Evolutionary conservation across 1,284 basidiomycete species (phyloP).

Genomic region (Ceratobasidium sp.): DNA sequence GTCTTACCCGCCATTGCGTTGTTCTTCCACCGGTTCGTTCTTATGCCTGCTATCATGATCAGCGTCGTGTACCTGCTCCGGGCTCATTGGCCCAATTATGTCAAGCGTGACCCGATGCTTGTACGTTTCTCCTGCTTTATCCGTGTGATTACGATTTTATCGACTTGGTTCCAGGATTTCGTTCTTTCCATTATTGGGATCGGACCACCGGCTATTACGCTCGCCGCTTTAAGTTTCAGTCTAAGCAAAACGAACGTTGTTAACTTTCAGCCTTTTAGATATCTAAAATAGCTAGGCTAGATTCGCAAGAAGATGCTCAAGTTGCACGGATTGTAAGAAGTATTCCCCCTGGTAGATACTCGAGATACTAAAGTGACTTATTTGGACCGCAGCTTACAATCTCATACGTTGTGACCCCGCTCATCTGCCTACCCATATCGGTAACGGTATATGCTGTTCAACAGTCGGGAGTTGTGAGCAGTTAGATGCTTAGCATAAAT

Average conservation of each 20-base stretch:
- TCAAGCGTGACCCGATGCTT: constrained; percentile 41
- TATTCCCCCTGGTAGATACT: not conserved
- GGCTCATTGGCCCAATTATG: constrained; percentile 27
- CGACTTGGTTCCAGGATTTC: constrained; percentile 25
- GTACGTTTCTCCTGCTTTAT: not conserved
- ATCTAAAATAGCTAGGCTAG: constrained; percentile 35
- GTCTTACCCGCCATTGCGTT: constrained; percentile 4
- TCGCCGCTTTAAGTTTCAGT: constrained; percentile 25
- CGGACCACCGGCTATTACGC: constrained; percentile 39
- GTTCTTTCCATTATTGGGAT: constrained; percentile 33
- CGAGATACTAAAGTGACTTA: not conserved
- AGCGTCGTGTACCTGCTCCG: constrained; percentile 22
- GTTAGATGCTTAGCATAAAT: not conserved
- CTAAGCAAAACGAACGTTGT: not conserved
- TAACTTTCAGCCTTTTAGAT: constrained; percentile 16
- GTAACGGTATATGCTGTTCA: constrained; percentile 26
- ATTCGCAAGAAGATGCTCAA: constrained; percentile 25
- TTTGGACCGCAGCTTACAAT: constrained; percentile 9
- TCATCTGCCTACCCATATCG: constrained; percentile 23
- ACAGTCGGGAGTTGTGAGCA: constrained; percentile 19
- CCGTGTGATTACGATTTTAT: not conserved
- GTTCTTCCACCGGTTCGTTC: constrained; percentile 36
- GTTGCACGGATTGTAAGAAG: constrained; percentile 33
- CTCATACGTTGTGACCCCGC: constrained; percentile 31
- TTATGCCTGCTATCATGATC: constrained; percentile 39